Base-by-base conservation (phyloP, 352 stramenopile genomes). In the Chrysophaeum taylorii region DNA sequence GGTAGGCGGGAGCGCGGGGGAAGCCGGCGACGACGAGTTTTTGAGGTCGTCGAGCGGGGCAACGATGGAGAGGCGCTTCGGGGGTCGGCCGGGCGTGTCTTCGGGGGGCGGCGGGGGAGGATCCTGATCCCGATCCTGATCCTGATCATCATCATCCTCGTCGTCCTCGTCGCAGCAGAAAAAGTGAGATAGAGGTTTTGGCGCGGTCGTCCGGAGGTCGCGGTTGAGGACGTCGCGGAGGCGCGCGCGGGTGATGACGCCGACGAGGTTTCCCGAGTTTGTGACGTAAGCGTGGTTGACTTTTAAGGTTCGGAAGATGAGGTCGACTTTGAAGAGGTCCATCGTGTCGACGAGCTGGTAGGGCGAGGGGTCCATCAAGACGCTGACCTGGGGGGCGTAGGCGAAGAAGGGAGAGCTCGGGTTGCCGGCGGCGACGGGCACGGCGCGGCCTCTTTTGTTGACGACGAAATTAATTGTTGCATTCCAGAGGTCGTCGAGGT, bases 281-380 rank as follows among this genome's bases (percentile, higher is more conserved):
- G 87, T 87, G 38, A 93, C 83, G 73, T 90, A 93, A 35, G 85
- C 84, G 73, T 91, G 88, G 74, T 90, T 91, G 64, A 93, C 81
- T 72, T 90, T 91, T 52, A 93, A 84, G 84, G 92, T 91, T 43
- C 87, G 83, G 75, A 93, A 92, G 31, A 93, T 75, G 73, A 88
- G 71, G 69, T 93, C 85, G 33, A 93, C 85, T 27, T 75, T 75
- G 29, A 29, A 45, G 4, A 75, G 1, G 15, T 62, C 36, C 54
- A 67, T 75, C 15, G 25, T 61, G 23, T 70, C 64, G 16, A 45
- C 63, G 23, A 75, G 39, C 39, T 73, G 70, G 67, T 75, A 75
- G 9, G 70, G 70, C 7, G 63, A 71, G 21, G 35, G 70, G 31
- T 75, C 70, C 7, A 75, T 74, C 12, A 43, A 27, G n/a, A 74